These are phyloP conservation scores for Vitis riparia DNA, from an alignment of 164 flowering plant genomes.

Conservation along the genomic window DNA sequence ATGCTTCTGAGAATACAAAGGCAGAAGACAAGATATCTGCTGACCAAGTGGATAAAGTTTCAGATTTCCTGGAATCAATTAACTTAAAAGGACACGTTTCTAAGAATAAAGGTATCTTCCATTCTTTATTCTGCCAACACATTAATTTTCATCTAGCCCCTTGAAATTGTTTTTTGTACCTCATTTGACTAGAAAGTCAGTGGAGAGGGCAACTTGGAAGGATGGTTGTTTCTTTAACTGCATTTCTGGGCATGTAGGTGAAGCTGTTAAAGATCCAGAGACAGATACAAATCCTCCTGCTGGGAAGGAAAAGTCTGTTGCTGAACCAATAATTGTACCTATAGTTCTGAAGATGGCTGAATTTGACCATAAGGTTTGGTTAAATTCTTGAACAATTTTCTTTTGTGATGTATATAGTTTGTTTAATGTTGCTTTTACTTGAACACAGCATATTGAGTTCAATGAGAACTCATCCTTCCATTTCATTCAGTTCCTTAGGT, in stretches of 20 bases:
- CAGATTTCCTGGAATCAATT: conserved; percentile 36
- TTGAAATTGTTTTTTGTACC: conserved; percentile 6
- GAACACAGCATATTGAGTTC: too few relatives aligned
- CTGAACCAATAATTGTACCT: conserved; percentile 83
- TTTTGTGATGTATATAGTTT: neutral
- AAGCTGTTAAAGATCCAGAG: conserved; percentile 31
- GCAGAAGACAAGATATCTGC: conserved; percentile 24
- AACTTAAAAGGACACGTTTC: conserved; percentile 28
- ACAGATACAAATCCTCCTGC: conserved; percentile 26
- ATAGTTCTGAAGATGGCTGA: conserved; percentile 94
- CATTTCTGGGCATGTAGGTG: conserved; percentile 41
- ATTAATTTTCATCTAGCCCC: conserved; percentile 3
- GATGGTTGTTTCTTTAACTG: conserved; percentile 3
- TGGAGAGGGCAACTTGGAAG: conserved; percentile 1
- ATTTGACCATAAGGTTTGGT: conserved; percentile 90
- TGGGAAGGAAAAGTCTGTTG: conserved; percentile 56
- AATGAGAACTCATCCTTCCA: too few relatives aligned
- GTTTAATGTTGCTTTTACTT: too few relatives aligned
- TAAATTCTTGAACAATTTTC: neutral
- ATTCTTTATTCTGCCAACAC: neutral
- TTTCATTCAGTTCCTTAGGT: too few relatives aligned
- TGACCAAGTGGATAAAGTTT: conserved; percentile 40
- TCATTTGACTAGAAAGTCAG: conserved; percentile 4
- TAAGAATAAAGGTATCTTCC: conserved; percentile 49
- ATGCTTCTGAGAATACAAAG: conserved; percentile 7